Percentiles rank a stretch among this genome's conserved stretches.
Evolutionary conservation across 257 asterid species (phyloP).

Genomic region (Nicotiana benthamiana): DNA sequence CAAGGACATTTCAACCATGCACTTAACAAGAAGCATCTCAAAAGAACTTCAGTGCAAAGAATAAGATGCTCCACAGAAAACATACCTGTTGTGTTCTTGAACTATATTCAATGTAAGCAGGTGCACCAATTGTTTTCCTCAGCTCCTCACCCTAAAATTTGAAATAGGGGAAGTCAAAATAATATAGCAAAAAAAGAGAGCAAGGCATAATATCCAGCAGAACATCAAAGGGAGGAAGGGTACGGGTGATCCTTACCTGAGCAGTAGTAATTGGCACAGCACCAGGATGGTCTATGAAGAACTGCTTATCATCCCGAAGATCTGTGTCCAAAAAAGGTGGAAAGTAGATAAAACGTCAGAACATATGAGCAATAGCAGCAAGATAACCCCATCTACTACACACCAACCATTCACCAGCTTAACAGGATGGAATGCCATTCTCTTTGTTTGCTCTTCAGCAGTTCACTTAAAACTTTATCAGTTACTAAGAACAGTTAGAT

Average conservation of each 20-base stretch:
- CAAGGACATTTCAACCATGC: neutral
- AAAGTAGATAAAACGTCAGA: neutral
- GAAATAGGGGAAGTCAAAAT: neutral
- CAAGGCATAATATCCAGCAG: neutral
- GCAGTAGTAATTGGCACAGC: slow-evolving; percentile 82
- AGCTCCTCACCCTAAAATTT: slow-evolving; percentile 63
- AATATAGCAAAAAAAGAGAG: slow-evolving; percentile 4
- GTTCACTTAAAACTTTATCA: neutral
- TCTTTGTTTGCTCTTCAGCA: neutral
- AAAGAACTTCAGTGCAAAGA: neutral
- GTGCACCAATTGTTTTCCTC: slow-evolving; percentile 48
- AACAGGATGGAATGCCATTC: neutral
- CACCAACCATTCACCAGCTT: neutral
- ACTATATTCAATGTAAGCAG: slow-evolving; percentile 70
- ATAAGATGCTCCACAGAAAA: neutral
- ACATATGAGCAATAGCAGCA: neutral
- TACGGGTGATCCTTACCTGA: slow-evolving; percentile 39
- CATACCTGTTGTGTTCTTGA: slow-evolving; percentile 65
- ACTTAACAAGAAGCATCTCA: neutral
- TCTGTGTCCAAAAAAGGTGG: slow-evolving; percentile 33
- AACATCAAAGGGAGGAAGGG: neutral
- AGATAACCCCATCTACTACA: neutral
- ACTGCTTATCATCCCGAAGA: slow-evolving; percentile 94
- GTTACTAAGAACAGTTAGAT: neutral
- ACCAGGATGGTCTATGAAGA: slow-evolving; percentile 85